Evolutionary conservation across 495 filamentous ascomycete genomes (phyloP).

Genomic region (Aspergillus avenaceus): DNA sequence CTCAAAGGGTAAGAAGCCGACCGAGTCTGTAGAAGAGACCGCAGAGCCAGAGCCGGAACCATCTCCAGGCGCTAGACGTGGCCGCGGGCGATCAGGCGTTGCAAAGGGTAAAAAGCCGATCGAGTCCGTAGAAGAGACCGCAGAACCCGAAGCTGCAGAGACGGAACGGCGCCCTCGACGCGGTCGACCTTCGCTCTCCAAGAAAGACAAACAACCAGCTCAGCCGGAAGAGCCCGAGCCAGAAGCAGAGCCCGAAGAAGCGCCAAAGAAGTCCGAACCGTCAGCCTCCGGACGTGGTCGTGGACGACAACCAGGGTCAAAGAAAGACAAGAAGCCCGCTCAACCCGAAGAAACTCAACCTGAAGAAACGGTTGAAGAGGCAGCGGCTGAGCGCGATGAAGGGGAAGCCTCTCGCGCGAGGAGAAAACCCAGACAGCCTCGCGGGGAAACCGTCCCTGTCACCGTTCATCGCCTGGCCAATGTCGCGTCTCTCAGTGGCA

Average conservation of each 20-base stretch:
- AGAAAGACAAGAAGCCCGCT: too few relatives aligned
- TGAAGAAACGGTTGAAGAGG: slow-evolving; percentile 7
- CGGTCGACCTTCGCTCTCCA: too few relatives aligned
- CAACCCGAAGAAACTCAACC: slow-evolving; percentile 9
- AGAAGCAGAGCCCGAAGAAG: slow-evolving; percentile 6
- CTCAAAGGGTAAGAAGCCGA: background rate
- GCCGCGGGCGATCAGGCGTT: too few relatives aligned
- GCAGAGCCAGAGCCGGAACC: slow-evolving; percentile 4
- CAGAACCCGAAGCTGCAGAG: background rate
- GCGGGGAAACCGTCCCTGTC: slow-evolving; percentile 41
- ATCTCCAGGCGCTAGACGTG: background rate
- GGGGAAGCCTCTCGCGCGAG: slow-evolving; percentile 8
- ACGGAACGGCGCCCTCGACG: too few relatives aligned
- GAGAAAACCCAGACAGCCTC: slow-evolving; percentile 27
- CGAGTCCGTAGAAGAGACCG: too few relatives aligned
- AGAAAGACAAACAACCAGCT: too few relatives aligned
- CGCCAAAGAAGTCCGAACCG: slow-evolving; percentile 7
- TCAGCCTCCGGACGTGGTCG: slow-evolving; percentile 14
- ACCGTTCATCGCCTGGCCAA: slow-evolving; percentile 44
- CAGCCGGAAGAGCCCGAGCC: slow-evolving; percentile 1
- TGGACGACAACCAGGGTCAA: slow-evolving; percentile 11
- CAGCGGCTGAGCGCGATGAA: slow-evolving; percentile 12
- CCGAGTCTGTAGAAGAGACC: background rate
- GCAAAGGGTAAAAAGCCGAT: too few relatives aligned
- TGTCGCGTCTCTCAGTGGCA: slow-evolving; percentile 22